Evolutionary conservation across 2,329 filamentous ascomycete genomes (phyloP), one percentile per base, ranked within the genome.

Genomic region (Aspergillus fumigatus): DNA sequence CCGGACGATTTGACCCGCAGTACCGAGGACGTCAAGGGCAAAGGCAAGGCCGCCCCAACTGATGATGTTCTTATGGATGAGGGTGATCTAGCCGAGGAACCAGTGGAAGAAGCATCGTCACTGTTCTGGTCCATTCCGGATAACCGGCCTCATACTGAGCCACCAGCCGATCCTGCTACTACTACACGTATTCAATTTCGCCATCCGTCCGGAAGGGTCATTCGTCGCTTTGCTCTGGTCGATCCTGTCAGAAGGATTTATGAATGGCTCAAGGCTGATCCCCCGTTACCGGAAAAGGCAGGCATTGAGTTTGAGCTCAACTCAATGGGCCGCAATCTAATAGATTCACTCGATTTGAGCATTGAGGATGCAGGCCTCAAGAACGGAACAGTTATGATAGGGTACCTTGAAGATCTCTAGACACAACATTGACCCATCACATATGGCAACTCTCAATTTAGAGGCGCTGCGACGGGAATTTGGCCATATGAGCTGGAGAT

Each of bases 311-410:
- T 99, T 75, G 93, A 97, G 72, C 82, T 99, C 62, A 92, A 94
- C 72, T 84, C 84, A 60, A 88, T 96, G 85, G 90, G 92, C 50
- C 88, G 88, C 69, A 94, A 99, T 67, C 76, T 99, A 57, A 88
- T 97, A 45, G 86, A 88, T 19, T 77, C 80, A 54, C 78, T 97
- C 50, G 87, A 92, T 50, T 77, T 82, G 62, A 90, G 86, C 0
- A 89, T 99, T 58, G 85, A 85, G 63, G 88, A 91, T 68, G 90
- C 88, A 0, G 91, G 92, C 0, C 75, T 99, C 65, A 96, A 94
- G 79, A 93, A 95, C 69, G 92, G 89, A 3, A 96, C 92, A 0
- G 88, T 99, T 7, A 97, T 97, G 90, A 88, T 99, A 64, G 94
- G 97, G 73, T 95, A 92, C 68, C 75, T 89, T 56, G 87, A 90